A percentile compares a stretch with the other conserved stretches of the same genome.
These are phyloP conservation scores for Vigna nakashimae DNA, from an alignment of 306 rosid species.

Conservation along the genomic window DNA sequence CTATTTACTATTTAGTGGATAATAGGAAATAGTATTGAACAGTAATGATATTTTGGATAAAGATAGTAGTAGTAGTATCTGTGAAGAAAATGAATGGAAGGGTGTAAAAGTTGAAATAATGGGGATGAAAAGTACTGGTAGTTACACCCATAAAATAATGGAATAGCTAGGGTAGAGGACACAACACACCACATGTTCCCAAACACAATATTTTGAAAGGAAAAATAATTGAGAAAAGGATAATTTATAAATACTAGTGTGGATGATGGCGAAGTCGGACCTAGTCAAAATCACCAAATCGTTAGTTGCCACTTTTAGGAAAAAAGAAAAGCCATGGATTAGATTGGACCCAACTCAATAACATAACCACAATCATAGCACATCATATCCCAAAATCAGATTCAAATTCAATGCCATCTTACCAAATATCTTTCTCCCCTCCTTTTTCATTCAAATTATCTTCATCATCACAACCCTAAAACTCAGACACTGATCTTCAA, in stretches of 20 bases:
- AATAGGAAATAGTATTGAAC: no score
- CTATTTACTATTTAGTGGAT: not conserved
- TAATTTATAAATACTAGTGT: not conserved
- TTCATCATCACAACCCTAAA: no score
- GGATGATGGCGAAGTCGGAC: constrained; percentile 16
- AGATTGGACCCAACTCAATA: no score
- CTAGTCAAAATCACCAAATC: constrained; percentile 38
- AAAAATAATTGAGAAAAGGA: not conserved
- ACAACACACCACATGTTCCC: not conserved
- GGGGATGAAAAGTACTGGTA: not conserved
- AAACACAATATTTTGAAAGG: not conserved
- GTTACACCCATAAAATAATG: constrained; percentile 19
- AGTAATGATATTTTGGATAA: not conserved
- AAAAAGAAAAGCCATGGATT: no score
- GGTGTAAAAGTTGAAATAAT: not conserved
- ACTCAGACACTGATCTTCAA: no score
- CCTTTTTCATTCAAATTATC: not conserved
- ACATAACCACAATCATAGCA: no score
- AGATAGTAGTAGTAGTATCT: not conserved
- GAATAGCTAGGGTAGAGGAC: not conserved
- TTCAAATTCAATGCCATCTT: no score
- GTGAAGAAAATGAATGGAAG: not conserved
- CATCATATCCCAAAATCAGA: no score
- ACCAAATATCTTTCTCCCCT: not conserved
- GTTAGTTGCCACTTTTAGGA: no score